Conservation (phyloP, 305 asterid species). For the Rubia tinctorum region DNA sequence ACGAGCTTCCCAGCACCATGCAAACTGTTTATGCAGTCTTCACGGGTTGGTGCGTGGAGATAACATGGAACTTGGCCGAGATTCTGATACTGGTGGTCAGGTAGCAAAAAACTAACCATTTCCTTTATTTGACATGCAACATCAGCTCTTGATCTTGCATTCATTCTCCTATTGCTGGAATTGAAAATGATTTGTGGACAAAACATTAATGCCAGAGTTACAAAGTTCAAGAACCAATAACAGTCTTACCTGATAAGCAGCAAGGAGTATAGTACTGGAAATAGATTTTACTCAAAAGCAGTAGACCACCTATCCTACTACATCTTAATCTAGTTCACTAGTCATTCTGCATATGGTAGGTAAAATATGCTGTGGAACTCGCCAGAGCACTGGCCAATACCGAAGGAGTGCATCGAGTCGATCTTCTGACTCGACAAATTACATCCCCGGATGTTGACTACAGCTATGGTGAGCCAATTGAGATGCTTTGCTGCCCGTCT, state of each 20-base stretch:
- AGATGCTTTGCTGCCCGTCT: constrained; percentile 59
- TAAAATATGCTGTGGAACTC: constrained; percentile 61
- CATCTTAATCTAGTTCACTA: neutral
- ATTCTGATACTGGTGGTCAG: constrained; percentile 85
- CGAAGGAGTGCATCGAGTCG: constrained; percentile 54
- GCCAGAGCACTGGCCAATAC: constrained; percentile 57
- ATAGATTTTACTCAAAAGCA: neutral
- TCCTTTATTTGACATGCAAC: constrained; percentile 12
- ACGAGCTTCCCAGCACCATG: neutral
- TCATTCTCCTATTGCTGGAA: neutral
- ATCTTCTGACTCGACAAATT: constrained; percentile 62
- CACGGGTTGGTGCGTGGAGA: constrained; percentile 80
- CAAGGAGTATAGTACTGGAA: neutral
- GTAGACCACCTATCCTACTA: neutral
- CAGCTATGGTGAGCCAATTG: constrained; percentile 56
- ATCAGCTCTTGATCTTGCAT: neutral
- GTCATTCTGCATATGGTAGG: constrained; percentile 28
- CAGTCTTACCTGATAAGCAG: neutral
- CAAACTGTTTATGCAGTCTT: constrained; percentile 40
- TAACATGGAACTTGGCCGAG: constrained; percentile 82
- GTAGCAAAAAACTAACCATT: constrained; percentile 23
- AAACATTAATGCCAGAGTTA: neutral
- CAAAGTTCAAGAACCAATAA: neutral
- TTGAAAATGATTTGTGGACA: neutral
- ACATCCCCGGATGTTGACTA: constrained; percentile 51